phyloP scores from a whole-genome alignment of 2,329 filamentous ascomycete species.

The Aspergillus thermomutatus region DNA sequence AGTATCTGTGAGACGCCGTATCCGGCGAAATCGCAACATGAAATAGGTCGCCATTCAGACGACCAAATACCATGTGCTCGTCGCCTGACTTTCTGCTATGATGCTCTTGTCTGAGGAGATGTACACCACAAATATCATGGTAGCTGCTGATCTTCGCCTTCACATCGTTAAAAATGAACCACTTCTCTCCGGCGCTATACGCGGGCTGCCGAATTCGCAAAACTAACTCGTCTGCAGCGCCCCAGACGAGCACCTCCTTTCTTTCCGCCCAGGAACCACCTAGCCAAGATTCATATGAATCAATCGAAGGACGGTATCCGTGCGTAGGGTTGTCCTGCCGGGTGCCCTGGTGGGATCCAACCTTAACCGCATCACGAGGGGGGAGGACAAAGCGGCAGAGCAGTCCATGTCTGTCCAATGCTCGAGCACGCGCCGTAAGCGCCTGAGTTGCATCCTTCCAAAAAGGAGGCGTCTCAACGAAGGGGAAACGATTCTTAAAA shows the following conservation, averaged over 20 bases:
- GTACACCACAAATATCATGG: conserved; percentile 59
- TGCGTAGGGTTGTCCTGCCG: conserved; percentile 49
- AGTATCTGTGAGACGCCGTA: conserved; percentile 26
- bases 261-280: conserved; percentile 47
- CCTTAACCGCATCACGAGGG: conserved; percentile 38
- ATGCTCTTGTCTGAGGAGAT: conserved; percentile 48
- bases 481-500: conserved; percentile 47
- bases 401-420: conserved; percentile 56
- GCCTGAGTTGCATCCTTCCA: conserved; percentile 53
- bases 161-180: conserved; percentile 53
- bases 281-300: conserved; percentile 55
- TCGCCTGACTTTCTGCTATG: conserved; percentile 27
- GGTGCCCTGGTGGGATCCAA: conserved; percentile 33
- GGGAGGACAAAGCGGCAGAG: conserved; percentile 52
- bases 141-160: conserved; percentile 47
- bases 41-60: conserved; percentile 53
- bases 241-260: conserved; percentile 58
- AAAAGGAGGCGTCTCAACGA: conserved; percentile 38
- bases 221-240: conserved; percentile 57
- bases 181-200: conserved; percentile 33
- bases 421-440: conserved; percentile 54
- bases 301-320: conserved; percentile 58
- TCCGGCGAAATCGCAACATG: conserved; percentile 35
- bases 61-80: conserved; percentile 54
- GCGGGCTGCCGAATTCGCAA: conserved; percentile 49